Evolutionary conservation across 257 asterid species (phyloP).

Genomic region (Fraxinus quadrangulata): DNA sequence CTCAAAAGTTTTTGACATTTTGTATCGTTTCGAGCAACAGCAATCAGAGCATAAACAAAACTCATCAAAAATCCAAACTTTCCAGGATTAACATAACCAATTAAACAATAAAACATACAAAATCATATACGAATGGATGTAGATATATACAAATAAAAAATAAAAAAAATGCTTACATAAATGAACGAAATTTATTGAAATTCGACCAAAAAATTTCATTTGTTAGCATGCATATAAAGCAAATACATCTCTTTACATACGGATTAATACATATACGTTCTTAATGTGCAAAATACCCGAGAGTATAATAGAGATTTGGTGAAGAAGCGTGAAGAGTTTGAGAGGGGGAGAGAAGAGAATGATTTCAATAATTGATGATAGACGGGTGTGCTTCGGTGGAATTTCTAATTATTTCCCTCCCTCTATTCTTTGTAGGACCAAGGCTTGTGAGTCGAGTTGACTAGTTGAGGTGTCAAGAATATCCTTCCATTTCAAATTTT

Average conservation of each 20-base stretch:
- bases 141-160: conserved; percentile 9
- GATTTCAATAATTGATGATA: conserved; percentile 30
- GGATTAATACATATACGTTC: conserved; percentile 24
- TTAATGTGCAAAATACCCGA: conserved; percentile 14
- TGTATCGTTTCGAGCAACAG: conserved; percentile 12
- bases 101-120: conserved; percentile 12
- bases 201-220: background rate
- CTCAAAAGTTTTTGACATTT: background rate
- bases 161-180: conserved; percentile 9
- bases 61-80: conserved; percentile 2
- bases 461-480: background rate
- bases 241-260: conserved; percentile 4
- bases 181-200: conserved; percentile 2
- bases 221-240: background rate
- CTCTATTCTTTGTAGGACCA: conserved; percentile 8
- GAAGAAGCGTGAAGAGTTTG: conserved; percentile 23
- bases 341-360: conserved; percentile 12
- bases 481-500: conserved; percentile 16
- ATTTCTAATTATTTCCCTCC: conserved; percentile 12
- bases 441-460: background rate
- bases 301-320: conserved; percentile 29
- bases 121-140: background rate
- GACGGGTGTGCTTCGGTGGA: conserved; percentile 27
- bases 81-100: background rate
- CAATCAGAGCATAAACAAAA: conserved; percentile 23